Evolutionary conservation across 2,329 filamentous ascomycete species (phyloP).

Genomic region (Penicillium sp.): DNA sequence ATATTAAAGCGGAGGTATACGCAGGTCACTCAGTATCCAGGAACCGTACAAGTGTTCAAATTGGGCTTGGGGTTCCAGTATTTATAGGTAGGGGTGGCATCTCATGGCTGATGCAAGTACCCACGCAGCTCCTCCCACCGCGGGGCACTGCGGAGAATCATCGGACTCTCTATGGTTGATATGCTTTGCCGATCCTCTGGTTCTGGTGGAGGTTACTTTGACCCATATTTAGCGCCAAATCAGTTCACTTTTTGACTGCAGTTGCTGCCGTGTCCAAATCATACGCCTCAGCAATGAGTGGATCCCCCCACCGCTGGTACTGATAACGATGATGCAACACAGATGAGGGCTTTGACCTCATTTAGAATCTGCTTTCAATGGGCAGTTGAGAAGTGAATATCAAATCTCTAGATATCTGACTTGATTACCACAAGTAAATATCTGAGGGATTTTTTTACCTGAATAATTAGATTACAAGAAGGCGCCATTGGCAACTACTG

Average conservation of each 20-base stretch:
- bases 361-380: background rate
- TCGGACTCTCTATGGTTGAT: constrained; percentile 9
- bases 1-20: background rate
- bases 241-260: background rate
- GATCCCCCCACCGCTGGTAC: constrained; percentile 23
- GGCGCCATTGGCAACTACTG: no score
- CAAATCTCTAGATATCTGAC: background rate
- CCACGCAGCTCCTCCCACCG: constrained; percentile 19
- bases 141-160: constrained; percentile 25
- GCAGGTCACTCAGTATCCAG: background rate
- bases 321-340: constrained; percentile 6
- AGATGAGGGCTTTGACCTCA: constrained; percentile 2
- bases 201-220: background rate
- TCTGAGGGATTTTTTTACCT: background rate
- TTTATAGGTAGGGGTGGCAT: constrained; percentile 2
- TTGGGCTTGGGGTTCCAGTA: background rate
- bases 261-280: constrained; percentile 6
- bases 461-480: no score
- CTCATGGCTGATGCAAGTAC: constrained; percentile 10
- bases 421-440: no score
- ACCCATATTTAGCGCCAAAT: background rate
- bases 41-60: background rate
- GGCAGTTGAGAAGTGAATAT: background rate
- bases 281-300: constrained; percentile 8
- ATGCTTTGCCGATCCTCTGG: constrained; percentile 8